Percentiles rank a stretch among this genome's conserved stretches.
Conservation (phyloP, 768 basidiomycete genomes). For the Brasilioporus rufonigricans region DNA sequence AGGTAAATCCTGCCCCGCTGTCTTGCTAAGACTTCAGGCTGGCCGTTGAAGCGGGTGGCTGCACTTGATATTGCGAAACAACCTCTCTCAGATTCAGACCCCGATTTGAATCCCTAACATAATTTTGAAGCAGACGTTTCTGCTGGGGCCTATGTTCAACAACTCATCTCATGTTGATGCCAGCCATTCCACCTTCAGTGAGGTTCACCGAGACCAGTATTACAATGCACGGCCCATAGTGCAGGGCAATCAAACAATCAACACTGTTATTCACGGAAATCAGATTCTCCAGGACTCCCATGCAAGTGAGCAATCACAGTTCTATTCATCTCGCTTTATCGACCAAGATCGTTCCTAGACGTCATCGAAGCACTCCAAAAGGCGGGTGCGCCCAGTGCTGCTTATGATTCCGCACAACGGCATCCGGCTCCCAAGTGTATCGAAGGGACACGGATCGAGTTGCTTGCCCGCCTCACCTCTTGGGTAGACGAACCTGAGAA, state of each 20-base stretch:
- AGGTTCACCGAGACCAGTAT: slow-evolving; percentile 16
- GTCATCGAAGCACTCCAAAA: slow-evolving; percentile 14
- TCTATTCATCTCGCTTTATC: background rate
- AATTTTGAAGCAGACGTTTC: too few relatives aligned
- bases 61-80: too few relatives aligned
- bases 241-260: slow-evolving; percentile 16
- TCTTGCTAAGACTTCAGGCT: too few relatives aligned
- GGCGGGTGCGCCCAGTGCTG: slow-evolving; percentile 17
- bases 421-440: slow-evolving; percentile 21
- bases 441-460: slow-evolving; percentile 21
- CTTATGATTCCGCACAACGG: slow-evolving; percentile 20
- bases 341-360: background rate
- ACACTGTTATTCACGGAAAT: slow-evolving; percentile 19
- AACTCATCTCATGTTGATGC: slow-evolving; percentile 11
- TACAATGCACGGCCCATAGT: slow-evolving; percentile 8
- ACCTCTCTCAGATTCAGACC: too few relatives aligned
- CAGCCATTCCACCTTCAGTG: slow-evolving; percentile 16
- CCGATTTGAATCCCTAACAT: too few relatives aligned
- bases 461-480: slow-evolving; percentile 13
- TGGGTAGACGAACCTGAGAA: slow-evolving; percentile 14
- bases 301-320: background rate
- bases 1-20: too few relatives aligned
- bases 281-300: slow-evolving; percentile 15
- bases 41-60: too few relatives aligned
- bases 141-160: slow-evolving; percentile 16